These are phyloP conservation scores for Pittosporum tobira DNA, from an alignment of 129 eudicot species.

Conservation along the genomic window DNA sequence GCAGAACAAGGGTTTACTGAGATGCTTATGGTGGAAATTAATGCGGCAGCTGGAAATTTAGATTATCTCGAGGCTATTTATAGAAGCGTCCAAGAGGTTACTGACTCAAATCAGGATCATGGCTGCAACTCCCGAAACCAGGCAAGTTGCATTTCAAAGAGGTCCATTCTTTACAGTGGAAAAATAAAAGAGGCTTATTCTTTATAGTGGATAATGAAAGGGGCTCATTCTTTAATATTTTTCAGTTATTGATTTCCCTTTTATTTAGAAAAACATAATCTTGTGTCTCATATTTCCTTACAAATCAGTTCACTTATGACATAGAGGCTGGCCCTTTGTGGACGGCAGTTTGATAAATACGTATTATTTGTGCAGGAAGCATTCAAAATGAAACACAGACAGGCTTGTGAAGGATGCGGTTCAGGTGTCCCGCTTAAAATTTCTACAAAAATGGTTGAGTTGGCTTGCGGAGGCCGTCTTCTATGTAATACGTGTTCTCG, in stretches of 20 bases:
- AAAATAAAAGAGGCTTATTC: too few species aligned
- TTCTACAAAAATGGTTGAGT: slow-evolving; percentile 33
- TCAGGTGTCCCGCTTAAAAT: slow-evolving; percentile 32
- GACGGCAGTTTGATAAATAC: neutral
- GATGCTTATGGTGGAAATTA: slow-evolving; percentile 86
- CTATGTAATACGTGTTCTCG: slow-evolving; percentile 72
- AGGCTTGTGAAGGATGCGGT: slow-evolving; percentile 79
- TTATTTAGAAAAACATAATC: neutral
- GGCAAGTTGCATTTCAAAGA: slow-evolving; percentile 31
- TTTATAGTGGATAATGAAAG: too few species aligned
- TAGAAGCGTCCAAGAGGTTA: slow-evolving; percentile 41
- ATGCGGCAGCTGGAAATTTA: slow-evolving; percentile 80
- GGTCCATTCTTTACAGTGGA: too few species aligned
- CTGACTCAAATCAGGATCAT: slow-evolving; percentile 46
- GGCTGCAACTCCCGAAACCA: slow-evolving; percentile 34
- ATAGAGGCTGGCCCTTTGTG: slow-evolving; percentile 6
- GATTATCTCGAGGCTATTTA: slow-evolving; percentile 53
- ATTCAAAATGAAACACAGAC: slow-evolving; percentile 29
- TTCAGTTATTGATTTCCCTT: neutral
- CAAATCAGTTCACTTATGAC: neutral
- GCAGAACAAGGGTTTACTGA: slow-evolving; percentile 88
- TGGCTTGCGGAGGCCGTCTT: slow-evolving; percentile 31
- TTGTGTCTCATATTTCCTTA: neutral
- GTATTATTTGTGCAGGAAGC: slow-evolving; percentile 32
- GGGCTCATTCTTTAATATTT: neutral